phyloP scores from a whole-genome alignment of 495 filamentous ascomycete species.

The Hyaloscypha bicolor region DNA sequence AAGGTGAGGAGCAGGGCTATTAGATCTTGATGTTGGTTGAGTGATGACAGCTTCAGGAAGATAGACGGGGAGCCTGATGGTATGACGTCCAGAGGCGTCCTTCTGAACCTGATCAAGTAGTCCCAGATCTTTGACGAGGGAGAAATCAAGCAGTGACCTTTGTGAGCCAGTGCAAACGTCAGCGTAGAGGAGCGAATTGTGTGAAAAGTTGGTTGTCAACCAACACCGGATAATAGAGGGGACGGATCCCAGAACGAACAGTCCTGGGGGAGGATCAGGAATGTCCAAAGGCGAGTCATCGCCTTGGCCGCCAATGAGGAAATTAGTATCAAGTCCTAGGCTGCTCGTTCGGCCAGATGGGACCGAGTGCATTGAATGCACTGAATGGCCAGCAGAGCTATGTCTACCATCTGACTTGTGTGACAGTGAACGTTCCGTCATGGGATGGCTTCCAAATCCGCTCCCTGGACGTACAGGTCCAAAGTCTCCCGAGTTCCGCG shows the following conservation, averaged over 20 bases:
- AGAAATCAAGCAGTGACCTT: slow-evolving; percentile 73
- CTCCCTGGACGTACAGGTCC: slow-evolving; percentile 77
- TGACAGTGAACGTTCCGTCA: slow-evolving; percentile 79
- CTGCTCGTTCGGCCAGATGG: slow-evolving; percentile 81
- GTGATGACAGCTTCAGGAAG: slow-evolving; percentile 88
- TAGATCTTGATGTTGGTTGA: slow-evolving; percentile 69
- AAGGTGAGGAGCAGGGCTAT: slow-evolving; percentile 75
- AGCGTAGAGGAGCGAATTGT: slow-evolving; percentile 85
- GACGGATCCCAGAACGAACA: slow-evolving; percentile 81
- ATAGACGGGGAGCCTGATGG: slow-evolving; percentile 78
- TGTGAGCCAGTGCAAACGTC: slow-evolving; percentile 92
- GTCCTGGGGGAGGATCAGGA: slow-evolving; percentile 75
- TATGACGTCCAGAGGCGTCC: slow-evolving; percentile 60
- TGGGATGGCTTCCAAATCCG: slow-evolving; percentile 76
- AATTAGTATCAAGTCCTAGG: slow-evolving; percentile 75
- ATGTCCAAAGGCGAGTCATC: slow-evolving; percentile 65
- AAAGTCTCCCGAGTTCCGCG: slow-evolving; percentile 77
- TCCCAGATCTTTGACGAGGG: slow-evolving; percentile 71
- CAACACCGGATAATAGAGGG: slow-evolving; percentile 96
- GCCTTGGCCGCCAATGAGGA: slow-evolving; percentile 60
- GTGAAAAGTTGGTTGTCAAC: slow-evolving; percentile 84
- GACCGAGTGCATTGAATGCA: slow-evolving; percentile 63
- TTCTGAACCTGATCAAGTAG: slow-evolving; percentile 66
- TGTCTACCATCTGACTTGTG: slow-evolving; percentile 97
- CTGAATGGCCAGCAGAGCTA: slow-evolving; percentile 85